These are phyloP conservation scores for Chalara sp. DNA, from an alignment of 2,329 filamentous ascomycete genomes.

Conservation along the genomic window DNA sequence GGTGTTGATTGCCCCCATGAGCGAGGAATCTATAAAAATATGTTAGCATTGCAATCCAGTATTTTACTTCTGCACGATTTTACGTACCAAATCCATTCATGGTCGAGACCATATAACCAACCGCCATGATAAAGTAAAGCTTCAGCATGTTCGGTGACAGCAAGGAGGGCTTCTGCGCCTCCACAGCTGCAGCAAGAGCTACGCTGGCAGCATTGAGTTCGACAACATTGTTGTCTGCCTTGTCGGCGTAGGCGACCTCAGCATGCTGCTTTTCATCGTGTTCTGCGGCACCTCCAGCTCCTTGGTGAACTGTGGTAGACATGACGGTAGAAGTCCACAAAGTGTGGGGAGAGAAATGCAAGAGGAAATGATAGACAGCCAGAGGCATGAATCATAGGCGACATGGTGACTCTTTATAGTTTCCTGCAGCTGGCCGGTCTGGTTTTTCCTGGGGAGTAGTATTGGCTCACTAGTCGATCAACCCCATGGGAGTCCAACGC, in stretches of 20 bases:
- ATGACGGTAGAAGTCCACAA: too few relatives aligned
- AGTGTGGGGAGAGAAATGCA: too few relatives aligned
- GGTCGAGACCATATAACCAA: conserved; percentile 38
- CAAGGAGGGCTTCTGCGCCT: conserved; percentile 27
- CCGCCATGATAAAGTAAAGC: conserved; percentile 32
- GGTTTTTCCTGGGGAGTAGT: too few relatives aligned
- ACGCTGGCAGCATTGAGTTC: conserved; percentile 32
- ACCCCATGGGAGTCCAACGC: too few relatives aligned
- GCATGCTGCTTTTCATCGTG: not conserved
- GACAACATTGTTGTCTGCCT: conserved; percentile 6
- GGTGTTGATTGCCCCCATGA: conserved; percentile 45
- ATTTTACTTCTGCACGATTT: not conserved
- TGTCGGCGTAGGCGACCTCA: not conserved
- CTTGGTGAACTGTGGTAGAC: too few relatives aligned
- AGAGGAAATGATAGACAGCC: too few relatives aligned
- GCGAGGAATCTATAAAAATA: conserved; percentile 40
- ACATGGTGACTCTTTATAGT: too few relatives aligned
- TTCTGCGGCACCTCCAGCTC: conserved; percentile 1
- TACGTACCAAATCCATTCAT: conserved; percentile 44
- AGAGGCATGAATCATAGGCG: too few relatives aligned
- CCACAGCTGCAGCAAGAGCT: conserved; percentile 26
- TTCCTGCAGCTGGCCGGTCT: too few relatives aligned
- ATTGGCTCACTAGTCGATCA: too few relatives aligned
- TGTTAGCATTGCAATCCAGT: not conserved
- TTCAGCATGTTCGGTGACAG: conserved; percentile 37